Conservation (phyloP, 1,284 basidiomycete species). For the Heliocybe sulcata region DNA sequence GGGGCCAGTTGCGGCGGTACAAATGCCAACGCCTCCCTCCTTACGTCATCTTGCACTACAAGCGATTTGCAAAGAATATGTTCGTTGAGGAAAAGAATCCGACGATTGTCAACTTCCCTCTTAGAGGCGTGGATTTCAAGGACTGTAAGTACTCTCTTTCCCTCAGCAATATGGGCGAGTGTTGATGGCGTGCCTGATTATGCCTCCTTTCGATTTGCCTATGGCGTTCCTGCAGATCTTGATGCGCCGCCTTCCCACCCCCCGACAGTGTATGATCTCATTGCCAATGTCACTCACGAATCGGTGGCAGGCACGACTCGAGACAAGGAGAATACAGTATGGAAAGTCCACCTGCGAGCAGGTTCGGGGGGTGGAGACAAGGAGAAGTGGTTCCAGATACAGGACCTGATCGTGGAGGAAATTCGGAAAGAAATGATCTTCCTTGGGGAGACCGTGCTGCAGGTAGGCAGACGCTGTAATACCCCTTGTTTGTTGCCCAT, state of each 20-base stretch:
- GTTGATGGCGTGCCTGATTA: not conserved
- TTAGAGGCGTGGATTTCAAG: conserved; percentile 85
- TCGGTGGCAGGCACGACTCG: conserved; percentile 90
- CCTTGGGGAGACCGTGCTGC: conserved; percentile 91
- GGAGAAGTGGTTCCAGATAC: conserved; percentile 96
- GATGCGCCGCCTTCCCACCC: conserved; percentile 56
- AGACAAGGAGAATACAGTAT: conserved; percentile 81
- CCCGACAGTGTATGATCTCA: conserved; percentile 83
- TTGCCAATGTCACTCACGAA: conserved; percentile 94
- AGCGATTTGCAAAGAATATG: conserved; percentile 96
- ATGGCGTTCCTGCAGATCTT: conserved; percentile 49
- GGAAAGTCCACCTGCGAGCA: conserved; percentile 89
- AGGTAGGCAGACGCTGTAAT: conserved; percentile 41
- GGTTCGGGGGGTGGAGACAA: conserved; percentile 70
- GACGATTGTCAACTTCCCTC: conserved; percentile 96
- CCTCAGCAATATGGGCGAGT: conserved; percentile 10
- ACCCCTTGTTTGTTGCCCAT: not conserved
- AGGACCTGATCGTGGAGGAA: conserved; percentile 95
- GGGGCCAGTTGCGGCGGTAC: conserved; percentile 82
- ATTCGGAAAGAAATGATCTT: conserved; percentile 97
- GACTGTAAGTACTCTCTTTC: conserved; percentile 60
- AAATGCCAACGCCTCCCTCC: conserved; percentile 85
- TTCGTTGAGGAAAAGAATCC: conserved; percentile 99
- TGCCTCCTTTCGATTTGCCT: not conserved
- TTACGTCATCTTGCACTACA: conserved; percentile 94